phyloP scores from a whole-genome alignment of 129 eudicot species.

The Kitagawia praeruptora region DNA sequence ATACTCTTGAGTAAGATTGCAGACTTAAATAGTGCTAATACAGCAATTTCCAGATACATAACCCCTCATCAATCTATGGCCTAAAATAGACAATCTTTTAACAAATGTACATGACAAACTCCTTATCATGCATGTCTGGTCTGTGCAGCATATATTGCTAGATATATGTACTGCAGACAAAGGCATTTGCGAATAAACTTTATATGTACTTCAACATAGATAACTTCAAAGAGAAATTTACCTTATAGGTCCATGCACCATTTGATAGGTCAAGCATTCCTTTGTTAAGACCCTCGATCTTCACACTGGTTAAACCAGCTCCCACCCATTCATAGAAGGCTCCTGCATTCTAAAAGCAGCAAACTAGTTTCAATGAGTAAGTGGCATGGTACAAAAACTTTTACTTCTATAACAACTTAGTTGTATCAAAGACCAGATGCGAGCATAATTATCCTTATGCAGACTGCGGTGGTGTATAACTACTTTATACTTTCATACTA shows the following conservation, averaged over 20 bases:
- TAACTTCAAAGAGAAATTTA: conserved; percentile 12
- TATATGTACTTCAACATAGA: neutral
- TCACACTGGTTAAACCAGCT: conserved; percentile 78
- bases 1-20: neutral
- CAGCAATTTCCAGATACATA: neutral
- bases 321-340: conserved; percentile 84
- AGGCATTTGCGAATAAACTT: neutral
- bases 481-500: neutral
- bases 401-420: neutral
- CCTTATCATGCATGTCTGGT: neutral
- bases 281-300: conserved; percentile 46
- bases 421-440: neutral
- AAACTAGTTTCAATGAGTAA: neutral
- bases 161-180: neutral
- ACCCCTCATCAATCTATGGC: neutral
- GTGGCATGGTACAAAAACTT: neutral
- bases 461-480: neutral
- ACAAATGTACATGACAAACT: neutral
- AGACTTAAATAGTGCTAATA: neutral
- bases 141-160: neutral
- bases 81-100: neutral
- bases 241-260: conserved; percentile 73
- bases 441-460: neutral
- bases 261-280: conserved; percentile 58
- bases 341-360: conserved; percentile 62